These are phyloP conservation scores for Vicia villosa DNA, from an alignment of 306 rosid genomes.

Conservation along the genomic window DNA sequence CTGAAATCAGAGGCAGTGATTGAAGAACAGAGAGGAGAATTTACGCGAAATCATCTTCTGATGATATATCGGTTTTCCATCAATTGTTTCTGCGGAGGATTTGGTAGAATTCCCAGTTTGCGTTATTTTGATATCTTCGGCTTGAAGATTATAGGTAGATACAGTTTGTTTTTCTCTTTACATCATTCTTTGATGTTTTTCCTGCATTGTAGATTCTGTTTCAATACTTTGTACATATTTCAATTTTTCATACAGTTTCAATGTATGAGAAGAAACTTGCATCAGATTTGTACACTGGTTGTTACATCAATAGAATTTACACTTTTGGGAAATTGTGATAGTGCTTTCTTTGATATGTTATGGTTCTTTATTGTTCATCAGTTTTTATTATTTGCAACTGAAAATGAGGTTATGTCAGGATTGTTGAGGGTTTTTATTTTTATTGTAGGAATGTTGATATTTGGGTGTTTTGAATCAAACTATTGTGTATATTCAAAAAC, in stretches of 20 bases:
- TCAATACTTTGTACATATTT: constrained; percentile 44
- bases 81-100: constrained; percentile 1
- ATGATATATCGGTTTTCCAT: constrained; percentile 38
- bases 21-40: background rate
- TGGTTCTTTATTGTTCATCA: background rate
- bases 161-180: constrained; percentile 11
- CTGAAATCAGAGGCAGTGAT: background rate
- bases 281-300: background rate
- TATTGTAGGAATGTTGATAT: too few species aligned
- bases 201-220: constrained; percentile 3
- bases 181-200: constrained; percentile 61
- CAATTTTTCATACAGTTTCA: background rate
- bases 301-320: background rate
- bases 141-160: constrained; percentile 21
- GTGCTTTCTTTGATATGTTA: background rate
- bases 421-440: too few species aligned
- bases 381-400: background rate
- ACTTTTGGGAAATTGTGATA: background rate
- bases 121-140: background rate
- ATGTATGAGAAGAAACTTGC: constrained; percentile 13
- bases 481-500: too few species aligned
- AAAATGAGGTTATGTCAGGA: background rate
- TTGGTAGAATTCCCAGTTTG: constrained; percentile 3
- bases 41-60: constrained; percentile 49
- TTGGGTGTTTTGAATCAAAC: too few species aligned